Percentiles rank a stretch among this genome's conserved stretches.
These are phyloP conservation scores for Thelephora ganbajun DNA, from an alignment of 768 basidiomycete genomes.

Conservation along the genomic window DNA sequence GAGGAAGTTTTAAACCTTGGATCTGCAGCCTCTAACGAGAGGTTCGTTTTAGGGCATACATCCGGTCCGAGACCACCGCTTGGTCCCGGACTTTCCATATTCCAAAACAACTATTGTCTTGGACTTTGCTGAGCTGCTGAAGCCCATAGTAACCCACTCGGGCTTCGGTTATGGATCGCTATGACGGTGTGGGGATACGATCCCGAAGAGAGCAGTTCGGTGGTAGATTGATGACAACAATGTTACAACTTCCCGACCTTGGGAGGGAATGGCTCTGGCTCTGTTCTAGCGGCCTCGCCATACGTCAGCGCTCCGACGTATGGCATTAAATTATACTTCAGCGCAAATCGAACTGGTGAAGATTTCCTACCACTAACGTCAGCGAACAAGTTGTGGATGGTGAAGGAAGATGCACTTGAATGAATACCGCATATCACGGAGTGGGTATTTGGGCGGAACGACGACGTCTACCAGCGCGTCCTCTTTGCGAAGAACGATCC, in stretches of 20 bases:
- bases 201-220: too few relatives aligned
- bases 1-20: too few relatives aligned
- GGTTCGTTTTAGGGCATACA: too few relatives aligned
- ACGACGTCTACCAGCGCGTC: constrained; percentile 54
- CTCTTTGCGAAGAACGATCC: constrained; percentile 70
- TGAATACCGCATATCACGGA: constrained; percentile 57
- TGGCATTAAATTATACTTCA: constrained; percentile 88
- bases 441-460: constrained; percentile 73
- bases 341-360: constrained; percentile 48
- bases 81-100: too few relatives aligned
- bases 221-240: neutral
- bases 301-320: constrained; percentile 70
- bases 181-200: too few relatives aligned
- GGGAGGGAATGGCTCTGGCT: constrained; percentile 20
- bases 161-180: too few relatives aligned
- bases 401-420: constrained; percentile 49
- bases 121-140: too few relatives aligned
- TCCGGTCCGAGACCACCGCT: too few relatives aligned
- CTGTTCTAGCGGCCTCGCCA: constrained; percentile 51
- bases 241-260: neutral
- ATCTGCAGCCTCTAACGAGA: too few relatives aligned
- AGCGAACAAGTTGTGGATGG: constrained; percentile 5
- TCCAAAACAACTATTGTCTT: too few relatives aligned
- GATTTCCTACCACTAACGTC: constrained; percentile 35
- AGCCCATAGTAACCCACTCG: too few relatives aligned